A percentile compares a stretch with the other conserved stretches of the same genome.
Conservation (phyloP, 2,329 filamentous ascomycete species). For the Ophiostoma tasmaniense region DNA sequence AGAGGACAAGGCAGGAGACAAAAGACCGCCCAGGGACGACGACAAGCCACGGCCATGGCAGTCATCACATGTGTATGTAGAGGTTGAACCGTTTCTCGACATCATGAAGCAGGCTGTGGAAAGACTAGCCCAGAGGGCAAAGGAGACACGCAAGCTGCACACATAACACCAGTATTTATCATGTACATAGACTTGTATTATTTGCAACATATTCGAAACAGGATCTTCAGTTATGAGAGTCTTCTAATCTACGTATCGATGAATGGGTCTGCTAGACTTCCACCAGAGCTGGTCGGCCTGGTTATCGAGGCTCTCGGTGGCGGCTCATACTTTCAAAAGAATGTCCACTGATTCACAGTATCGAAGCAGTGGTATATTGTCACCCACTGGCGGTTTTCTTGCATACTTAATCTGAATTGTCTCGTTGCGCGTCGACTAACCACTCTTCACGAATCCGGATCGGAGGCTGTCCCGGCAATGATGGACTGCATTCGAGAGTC, state of each 20-base stretch:
- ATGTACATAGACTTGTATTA: neutral
- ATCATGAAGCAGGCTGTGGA: conserved; percentile 19
- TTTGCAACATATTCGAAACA: neutral
- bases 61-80: conserved; percentile 15
- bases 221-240: neutral
- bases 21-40: neutral
- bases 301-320: neutral
- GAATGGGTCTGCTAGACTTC: no score
- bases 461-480: no score
- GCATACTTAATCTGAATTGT: neutral
- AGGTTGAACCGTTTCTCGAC: conserved; percentile 14
- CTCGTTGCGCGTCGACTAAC: no score
- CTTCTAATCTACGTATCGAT: neutral
- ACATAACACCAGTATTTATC: neutral
- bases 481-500: no score
- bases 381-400: neutral
- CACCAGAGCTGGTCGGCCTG: neutral
- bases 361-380: no score
- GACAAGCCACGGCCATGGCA: conserved; percentile 12
- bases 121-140: neutral
- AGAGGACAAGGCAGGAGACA: neutral
- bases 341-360: neutral
- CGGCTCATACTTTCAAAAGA: neutral
- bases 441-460: neutral
- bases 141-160: neutral